Conservation (phyloP, 768 basidiomycete genomes). For the Clathrus columnatus region DNA sequence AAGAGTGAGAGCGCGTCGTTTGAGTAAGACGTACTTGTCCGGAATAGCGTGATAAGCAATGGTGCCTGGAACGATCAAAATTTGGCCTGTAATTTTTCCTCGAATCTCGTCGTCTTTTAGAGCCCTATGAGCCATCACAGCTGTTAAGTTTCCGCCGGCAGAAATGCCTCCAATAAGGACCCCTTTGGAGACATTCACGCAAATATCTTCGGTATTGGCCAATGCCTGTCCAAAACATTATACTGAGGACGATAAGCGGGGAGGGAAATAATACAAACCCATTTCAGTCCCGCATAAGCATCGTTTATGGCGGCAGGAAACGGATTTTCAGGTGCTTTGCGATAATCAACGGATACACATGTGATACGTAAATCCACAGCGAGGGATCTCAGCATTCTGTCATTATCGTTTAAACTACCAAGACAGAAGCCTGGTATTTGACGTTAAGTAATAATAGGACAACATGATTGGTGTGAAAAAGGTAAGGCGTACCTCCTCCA, state of each 20-base stretch:
- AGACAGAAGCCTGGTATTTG: not conserved
- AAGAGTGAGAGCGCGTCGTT: not conserved
- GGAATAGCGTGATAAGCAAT: conserved; percentile 16
- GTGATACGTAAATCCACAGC: conserved; percentile 14
- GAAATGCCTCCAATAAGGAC: conserved; percentile 20
- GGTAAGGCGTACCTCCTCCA: not conserved
- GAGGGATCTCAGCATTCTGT: conserved; percentile 13
- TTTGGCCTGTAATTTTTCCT: conserved; percentile 18
- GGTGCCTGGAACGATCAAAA: conserved; percentile 16
- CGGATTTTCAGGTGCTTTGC: conserved; percentile 20
- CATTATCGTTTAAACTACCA: conserved; percentile 8
- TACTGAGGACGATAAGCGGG: not conserved
- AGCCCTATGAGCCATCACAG: conserved; percentile 16
- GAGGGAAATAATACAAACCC: conserved; percentile 13
- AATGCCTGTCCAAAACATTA: conserved; percentile 9
- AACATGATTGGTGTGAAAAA: not conserved
- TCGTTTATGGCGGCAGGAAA: conserved; percentile 19
- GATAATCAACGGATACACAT: conserved; percentile 12
- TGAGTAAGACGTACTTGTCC: conserved; percentile 15
- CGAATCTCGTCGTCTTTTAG: conserved; percentile 17
- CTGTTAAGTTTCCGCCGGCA: conserved; percentile 17
- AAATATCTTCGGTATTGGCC: conserved; percentile 8
- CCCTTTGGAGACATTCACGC: conserved; percentile 14
- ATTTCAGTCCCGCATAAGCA: conserved; percentile 19
- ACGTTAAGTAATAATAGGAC: not conserved